A percentile compares a stretch with the other conserved stretches of the same genome.
Evolutionary conservation across 169 alveolate species (phyloP).

Genomic region (Plasmodium relictum): DNA sequence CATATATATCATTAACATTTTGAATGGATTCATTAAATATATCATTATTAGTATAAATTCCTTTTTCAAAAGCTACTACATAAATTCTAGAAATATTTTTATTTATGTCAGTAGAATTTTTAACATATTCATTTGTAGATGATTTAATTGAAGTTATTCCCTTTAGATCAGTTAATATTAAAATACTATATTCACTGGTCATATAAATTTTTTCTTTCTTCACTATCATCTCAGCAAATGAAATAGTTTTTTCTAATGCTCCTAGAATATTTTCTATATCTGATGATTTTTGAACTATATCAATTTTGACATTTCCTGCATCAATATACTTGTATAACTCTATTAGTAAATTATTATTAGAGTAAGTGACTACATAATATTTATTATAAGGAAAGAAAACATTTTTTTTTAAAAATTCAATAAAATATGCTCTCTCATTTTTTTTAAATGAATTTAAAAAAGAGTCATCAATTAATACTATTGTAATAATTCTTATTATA

Average conservation of each 20-base stretch:
- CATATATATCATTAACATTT: constrained; percentile 15
- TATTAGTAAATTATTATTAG: constrained; percentile 30
- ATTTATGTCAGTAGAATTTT: constrained; percentile 24
- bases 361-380: constrained; percentile 36
- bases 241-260: constrained; percentile 40
- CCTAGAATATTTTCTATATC: constrained; percentile 20
- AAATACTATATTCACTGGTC: constrained; percentile 50
- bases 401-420: constrained; percentile 1
- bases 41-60: constrained; percentile 15
- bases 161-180: constrained; percentile 29
- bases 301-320: constrained; percentile 21
- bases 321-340: constrained; percentile 17
- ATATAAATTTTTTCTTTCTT: constrained; percentile 24
- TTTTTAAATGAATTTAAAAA: constrained; percentile 12
- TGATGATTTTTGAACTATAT: constrained; percentile 45
- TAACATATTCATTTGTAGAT: constrained; percentile 1
- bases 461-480: constrained; percentile 40
- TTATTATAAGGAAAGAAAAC: constrained; percentile 21
- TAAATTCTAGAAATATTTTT: constrained; percentile 50
- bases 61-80: constrained; percentile 47
- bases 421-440: constrained; percentile 1
- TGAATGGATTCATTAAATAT: constrained; percentile 32
- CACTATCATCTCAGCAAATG: constrained; percentile 45
- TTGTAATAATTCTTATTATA: constrained; percentile 40
- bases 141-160: constrained; percentile 25